A percentile compares a stretch with the other conserved stretches of the same genome.
Conservation (phyloP, 305 asterid genomes). For the Fraxinus greggii region DNA sequence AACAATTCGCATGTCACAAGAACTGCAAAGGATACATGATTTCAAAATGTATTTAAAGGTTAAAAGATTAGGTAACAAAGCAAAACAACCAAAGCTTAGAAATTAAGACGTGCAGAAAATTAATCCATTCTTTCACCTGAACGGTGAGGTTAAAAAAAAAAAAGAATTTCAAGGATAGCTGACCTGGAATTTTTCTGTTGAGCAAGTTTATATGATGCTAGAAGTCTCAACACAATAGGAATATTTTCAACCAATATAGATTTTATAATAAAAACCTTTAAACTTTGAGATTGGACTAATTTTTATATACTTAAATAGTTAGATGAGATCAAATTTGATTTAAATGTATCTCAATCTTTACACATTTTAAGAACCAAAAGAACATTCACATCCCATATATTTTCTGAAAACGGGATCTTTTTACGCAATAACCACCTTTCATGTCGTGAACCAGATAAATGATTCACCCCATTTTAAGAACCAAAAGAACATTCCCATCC, state of each 20-base stretch:
- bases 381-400: not conserved
- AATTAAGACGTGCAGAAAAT: not conserved
- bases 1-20: constrained; percentile 22
- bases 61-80: not conserved
- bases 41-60: not conserved
- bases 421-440: not conserved
- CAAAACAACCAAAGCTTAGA: not conserved
- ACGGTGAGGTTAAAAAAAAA: not conserved
- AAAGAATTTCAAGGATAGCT: not conserved
- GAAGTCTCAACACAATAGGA: not conserved
- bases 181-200: not conserved
- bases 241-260: not conserved
- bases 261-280: not conserved
- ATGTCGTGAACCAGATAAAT: not conserved
- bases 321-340: no score
- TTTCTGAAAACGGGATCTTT: not conserved
- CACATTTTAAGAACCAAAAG: not conserved
- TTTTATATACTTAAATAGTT: no score
- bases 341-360: no score
- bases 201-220: not conserved
- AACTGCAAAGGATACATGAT: not conserved
- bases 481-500: not conserved
- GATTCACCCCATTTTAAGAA: not conserved
- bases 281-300: no score
- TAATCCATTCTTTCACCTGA: not conserved